These are phyloP conservation scores for Emericellopsis terricola DNA, from an alignment of 495 filamentous ascomycete species.

Conservation along the genomic window DNA sequence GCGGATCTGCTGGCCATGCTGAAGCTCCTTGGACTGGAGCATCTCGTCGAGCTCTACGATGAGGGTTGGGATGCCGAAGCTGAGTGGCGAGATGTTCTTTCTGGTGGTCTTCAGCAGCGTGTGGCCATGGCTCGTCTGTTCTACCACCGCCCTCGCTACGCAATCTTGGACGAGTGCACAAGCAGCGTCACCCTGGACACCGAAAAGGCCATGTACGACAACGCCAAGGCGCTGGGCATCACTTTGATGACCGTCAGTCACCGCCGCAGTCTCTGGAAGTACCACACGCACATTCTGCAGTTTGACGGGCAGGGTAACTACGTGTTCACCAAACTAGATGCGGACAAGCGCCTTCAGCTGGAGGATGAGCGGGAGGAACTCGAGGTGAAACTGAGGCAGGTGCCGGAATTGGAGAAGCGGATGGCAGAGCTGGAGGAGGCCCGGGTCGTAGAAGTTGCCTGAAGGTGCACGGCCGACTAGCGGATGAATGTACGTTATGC, in stretches of 20 bases:
- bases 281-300: slow-evolving; percentile 82
- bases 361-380: slow-evolving; percentile 97
- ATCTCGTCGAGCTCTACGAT: slow-evolving; percentile 61
- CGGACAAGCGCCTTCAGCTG: slow-evolving; percentile 63
- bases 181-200: slow-evolving; percentile 83
- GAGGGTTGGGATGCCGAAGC: slow-evolving; percentile 85
- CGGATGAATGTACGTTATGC: too few species aligned
- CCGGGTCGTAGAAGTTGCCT: too few species aligned
- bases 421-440: slow-evolving; percentile 62
- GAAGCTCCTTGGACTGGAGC: slow-evolving; percentile 59
- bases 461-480: too few species aligned
- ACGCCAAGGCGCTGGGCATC: slow-evolving; percentile 74
- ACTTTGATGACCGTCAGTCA: slow-evolving; percentile 95
- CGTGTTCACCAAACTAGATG: slow-evolving; percentile 81
- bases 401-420: slow-evolving; percentile 74
- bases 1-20: slow-evolving; percentile 62
- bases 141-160: slow-evolving; percentile 82
- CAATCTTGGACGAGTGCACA: slow-evolving; percentile 95
- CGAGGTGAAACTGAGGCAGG: slow-evolving; percentile 61
- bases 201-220: slow-evolving; percentile 93
- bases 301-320: slow-evolving; percentile 90
- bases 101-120: slow-evolving; percentile 84
- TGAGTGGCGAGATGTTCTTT: slow-evolving; percentile 87
- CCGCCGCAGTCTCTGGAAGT: slow-evolving; percentile 83
- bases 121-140: slow-evolving; percentile 94